These are phyloP conservation scores for Colletotrichum musae DNA, from an alignment of 2,329 filamentous ascomycete species.

Conservation along the genomic window DNA sequence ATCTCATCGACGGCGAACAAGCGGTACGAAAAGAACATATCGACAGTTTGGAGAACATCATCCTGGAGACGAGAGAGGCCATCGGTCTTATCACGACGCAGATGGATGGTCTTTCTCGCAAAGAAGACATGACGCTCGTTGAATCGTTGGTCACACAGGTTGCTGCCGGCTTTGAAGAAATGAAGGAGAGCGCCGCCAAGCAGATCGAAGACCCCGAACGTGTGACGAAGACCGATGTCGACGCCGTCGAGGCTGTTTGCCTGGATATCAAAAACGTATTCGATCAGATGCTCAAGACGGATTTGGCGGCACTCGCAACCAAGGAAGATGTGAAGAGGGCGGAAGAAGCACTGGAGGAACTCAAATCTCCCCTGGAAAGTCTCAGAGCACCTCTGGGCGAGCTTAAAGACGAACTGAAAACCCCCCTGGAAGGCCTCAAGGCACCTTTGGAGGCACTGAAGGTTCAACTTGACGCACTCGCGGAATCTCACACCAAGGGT, in stretches of 20 bases:
- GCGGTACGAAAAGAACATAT: constrained; percentile 77
- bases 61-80: constrained; percentile 82
- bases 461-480: constrained; percentile 72
- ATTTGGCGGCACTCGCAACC: constrained; percentile 78
- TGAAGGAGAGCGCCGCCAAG: constrained; percentile 70
- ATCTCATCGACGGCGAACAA: constrained; percentile 80
- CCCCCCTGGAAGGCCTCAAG: constrained; percentile 72
- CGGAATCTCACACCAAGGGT: constrained; percentile 81
- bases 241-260: constrained; percentile 84
- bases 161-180: constrained; percentile 81
- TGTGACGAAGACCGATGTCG: constrained; percentile 85
- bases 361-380: constrained; percentile 27
- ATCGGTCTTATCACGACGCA: constrained; percentile 77
- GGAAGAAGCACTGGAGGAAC: constrained; percentile 71
- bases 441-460: constrained; percentile 73
- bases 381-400: constrained; percentile 27
- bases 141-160: constrained; percentile 86
- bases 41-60: constrained; percentile 74
- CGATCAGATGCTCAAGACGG: constrained; percentile 79
- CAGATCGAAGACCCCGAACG: constrained; percentile 72
- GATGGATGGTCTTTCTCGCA: constrained; percentile 79
- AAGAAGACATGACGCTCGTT: constrained; percentile 83
- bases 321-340: constrained; percentile 83
- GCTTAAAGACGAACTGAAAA: constrained; percentile 20
- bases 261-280: constrained; percentile 88